Percentiles rank a stretch among this genome's conserved stretches.
These are phyloP conservation scores for Cicer chorassanicum DNA, from an alignment of 306 rosid genomes.

Conservation along the genomic window DNA sequence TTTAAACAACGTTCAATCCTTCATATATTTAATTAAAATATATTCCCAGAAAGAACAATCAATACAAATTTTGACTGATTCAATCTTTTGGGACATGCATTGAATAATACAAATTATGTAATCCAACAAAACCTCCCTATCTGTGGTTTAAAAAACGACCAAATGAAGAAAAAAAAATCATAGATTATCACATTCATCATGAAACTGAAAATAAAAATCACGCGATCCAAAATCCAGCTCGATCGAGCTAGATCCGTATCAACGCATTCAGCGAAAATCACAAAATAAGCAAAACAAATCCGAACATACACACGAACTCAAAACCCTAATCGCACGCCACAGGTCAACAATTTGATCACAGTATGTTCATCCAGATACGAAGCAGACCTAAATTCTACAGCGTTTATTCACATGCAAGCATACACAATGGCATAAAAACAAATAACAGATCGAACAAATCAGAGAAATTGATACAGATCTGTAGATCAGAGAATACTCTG, in stretches of 20 bases:
- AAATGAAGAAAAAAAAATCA: not conserved
- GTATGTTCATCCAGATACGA: not conserved
- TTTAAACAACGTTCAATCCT: not conserved
- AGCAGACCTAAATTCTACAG: not conserved
- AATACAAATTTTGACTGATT: not conserved
- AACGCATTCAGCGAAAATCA: too few species aligned
- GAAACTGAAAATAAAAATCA: not conserved
- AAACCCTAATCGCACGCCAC: slow-evolving; percentile 22
- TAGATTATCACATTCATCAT: not conserved
- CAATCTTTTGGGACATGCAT: slow-evolving; percentile 6
- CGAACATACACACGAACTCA: not conserved
- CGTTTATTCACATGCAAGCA: not conserved
- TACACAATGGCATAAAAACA: not conserved
- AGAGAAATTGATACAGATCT: slow-evolving; percentile 18
- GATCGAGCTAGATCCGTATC: slow-evolving; percentile 7
- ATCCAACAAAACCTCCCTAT: not conserved
- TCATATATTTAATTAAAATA: not conserved
- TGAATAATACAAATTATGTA: not conserved
- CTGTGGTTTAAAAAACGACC: not conserved
- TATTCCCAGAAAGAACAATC: not conserved
- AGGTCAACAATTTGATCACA: slow-evolving; percentile 1
- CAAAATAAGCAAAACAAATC: not conserved
- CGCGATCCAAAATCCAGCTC: not conserved
- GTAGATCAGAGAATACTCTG: not conserved
- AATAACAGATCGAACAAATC: not conserved